Conservation (phyloP, 192 early-diverging fungal species). For the Oehlia diaphana region DNA sequence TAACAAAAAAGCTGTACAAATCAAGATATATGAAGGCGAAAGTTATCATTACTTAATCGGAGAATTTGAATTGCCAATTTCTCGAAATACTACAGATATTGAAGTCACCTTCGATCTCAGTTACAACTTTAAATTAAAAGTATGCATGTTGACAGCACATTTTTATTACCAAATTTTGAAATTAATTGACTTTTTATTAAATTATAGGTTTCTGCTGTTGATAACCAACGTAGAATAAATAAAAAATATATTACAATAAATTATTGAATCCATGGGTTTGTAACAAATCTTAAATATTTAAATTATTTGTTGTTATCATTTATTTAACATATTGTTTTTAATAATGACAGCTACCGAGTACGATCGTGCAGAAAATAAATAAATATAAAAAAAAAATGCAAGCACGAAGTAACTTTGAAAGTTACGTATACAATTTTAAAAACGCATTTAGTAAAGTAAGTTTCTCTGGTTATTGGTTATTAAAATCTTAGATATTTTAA, state of each 20-base stretch:
- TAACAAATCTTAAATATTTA: too few relatives aligned
- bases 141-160: background rate
- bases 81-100: slow-evolving; percentile 55
- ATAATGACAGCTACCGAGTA: too few relatives aligned
- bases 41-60: slow-evolving; percentile 59
- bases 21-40: background rate
- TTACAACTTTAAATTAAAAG: background rate
- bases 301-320: too few relatives aligned
- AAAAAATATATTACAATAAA: background rate
- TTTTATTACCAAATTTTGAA: background rate
- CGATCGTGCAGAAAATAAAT: too few relatives aligned
- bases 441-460: too few relatives aligned
- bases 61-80: slow-evolving; percentile 75
- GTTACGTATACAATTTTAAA: too few relatives aligned
- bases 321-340: too few relatives aligned
- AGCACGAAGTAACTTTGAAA: too few relatives aligned
- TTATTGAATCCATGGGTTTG: too few relatives aligned
- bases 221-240: background rate
- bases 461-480: too few relatives aligned
- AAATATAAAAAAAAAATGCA: too few relatives aligned
- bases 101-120: slow-evolving; percentile 47
- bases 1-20: background rate
- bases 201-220: background rate
- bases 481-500: too few relatives aligned
- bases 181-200: background rate